These are phyloP conservation scores for Straminergon stramineum DNA, from an alignment of 225 moss, liverwort and hornwort species.

Conservation along the genomic window DNA sequence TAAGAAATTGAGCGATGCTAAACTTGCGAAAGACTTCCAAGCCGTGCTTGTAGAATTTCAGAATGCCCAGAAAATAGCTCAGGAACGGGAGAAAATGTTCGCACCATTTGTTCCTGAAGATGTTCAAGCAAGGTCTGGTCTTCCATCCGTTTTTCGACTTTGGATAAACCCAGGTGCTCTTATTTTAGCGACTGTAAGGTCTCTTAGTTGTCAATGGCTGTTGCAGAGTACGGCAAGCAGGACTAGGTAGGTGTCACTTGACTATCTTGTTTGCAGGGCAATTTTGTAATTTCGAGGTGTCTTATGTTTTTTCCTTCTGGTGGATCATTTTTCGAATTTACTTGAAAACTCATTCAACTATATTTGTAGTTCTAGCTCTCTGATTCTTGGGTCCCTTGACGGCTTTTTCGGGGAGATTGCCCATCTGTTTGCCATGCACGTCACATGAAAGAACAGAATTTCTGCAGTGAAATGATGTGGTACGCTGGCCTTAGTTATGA, in stretches of 20 bases:
- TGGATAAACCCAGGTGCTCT: not conserved
- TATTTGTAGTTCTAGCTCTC: not conserved
- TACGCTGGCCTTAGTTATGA: not conserved
- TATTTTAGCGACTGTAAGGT: not conserved
- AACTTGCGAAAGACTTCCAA: conserved; percentile 97
- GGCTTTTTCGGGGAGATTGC: not conserved
- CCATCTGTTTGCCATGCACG: not conserved
- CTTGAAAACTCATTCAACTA: not conserved
- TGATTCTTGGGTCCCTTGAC: not conserved
- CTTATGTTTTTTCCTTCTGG: not conserved
- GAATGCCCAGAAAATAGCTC: conserved; percentile 76
- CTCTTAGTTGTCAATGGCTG: not conserved
- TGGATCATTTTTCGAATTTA: not conserved
- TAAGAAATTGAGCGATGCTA: conserved; percentile 94
- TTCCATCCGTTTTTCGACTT: not conserved
- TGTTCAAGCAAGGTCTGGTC: conserved; percentile 38
- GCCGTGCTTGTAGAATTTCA: conserved; percentile 89
- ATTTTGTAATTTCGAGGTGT: not conserved
- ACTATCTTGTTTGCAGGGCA: not conserved
- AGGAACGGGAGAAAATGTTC: conserved; percentile 74
- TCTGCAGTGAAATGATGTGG: not conserved
- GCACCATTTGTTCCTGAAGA: conserved; percentile 71
- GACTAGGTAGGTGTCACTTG: not conserved
- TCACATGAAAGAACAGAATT: not conserved
- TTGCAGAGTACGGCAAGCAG: not conserved